Conservation (phyloP, 2,329 filamentous ascomycete species). For the Sclerotinia spermophila region DNA sequence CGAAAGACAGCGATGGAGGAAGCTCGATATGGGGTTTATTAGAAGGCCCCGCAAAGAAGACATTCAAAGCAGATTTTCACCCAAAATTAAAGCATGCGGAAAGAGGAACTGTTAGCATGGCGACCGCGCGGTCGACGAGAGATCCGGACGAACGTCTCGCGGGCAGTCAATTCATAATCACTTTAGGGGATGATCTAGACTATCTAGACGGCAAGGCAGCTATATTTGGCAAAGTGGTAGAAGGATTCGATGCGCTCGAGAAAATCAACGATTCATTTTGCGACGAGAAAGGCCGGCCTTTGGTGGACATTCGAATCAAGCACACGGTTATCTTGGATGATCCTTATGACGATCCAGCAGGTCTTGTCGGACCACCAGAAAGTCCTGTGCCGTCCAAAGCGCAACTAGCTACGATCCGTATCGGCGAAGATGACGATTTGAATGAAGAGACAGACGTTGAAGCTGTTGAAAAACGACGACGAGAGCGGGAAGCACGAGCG, state of each 20-base stretch:
- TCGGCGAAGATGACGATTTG: slow-evolving; percentile 82
- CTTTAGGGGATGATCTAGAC: slow-evolving; percentile 82
- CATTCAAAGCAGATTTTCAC: slow-evolving; percentile 80
- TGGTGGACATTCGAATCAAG: slow-evolving; percentile 92
- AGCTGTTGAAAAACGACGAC: slow-evolving; percentile 69
- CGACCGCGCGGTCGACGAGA: slow-evolving; percentile 71
- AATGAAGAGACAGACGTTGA: slow-evolving; percentile 75
- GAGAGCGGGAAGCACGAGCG: slow-evolving; percentile 86
- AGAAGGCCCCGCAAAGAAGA: slow-evolving; percentile 65
- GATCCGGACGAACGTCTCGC: slow-evolving; percentile 81
- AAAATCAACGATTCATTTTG: slow-evolving; percentile 89
- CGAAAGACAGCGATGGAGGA: slow-evolving; percentile 83
- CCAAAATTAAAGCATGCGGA: slow-evolving; percentile 85
- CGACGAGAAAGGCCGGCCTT: slow-evolving; percentile 78
- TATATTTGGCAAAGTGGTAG: slow-evolving; percentile 91
- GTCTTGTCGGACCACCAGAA: slow-evolving; percentile 69
- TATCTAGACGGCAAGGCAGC: slow-evolving; percentile 91
- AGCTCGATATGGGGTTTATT: slow-evolving; percentile 88
- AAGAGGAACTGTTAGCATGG: slow-evolving; percentile 94
- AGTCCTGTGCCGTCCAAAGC: slow-evolving; percentile 79
- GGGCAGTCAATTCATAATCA: slow-evolving; percentile 91
- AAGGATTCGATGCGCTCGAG: slow-evolving; percentile 90
- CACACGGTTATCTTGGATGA: slow-evolving; percentile 92
- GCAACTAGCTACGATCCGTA: slow-evolving; percentile 86
- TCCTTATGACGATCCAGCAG: slow-evolving; percentile 78